phyloP scores from a whole-genome alignment of 805 yeast genomes.

The Saccharomycopsis guyanensis region DNA sequence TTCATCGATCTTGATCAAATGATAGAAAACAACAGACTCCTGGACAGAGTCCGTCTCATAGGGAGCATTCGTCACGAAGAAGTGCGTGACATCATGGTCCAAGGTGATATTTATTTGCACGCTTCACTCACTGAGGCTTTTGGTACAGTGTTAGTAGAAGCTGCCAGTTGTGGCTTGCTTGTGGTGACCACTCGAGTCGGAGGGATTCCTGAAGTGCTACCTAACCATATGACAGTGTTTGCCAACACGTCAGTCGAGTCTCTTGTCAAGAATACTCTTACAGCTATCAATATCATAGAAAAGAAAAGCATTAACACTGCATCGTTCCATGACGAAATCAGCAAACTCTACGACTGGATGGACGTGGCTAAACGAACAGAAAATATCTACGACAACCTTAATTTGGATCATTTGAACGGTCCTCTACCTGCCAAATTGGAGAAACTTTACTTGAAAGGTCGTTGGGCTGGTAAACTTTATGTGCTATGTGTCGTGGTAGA shows the following conservation, averaged over 20 bases:
- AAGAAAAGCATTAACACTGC: slow-evolving; percentile 60
- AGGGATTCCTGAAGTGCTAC: slow-evolving; percentile 95
- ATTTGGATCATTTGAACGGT: slow-evolving; percentile 36
- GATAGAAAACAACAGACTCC: slow-evolving; percentile 79
- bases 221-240: slow-evolving; percentile 86
- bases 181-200: slow-evolving; percentile 96
- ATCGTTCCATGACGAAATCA: slow-evolving; percentile 68
- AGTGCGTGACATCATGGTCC: slow-evolving; percentile 86
- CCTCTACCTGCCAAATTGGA: slow-evolving; percentile 52
- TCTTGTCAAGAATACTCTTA: slow-evolving; percentile 58
- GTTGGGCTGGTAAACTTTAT: slow-evolving; percentile 82
- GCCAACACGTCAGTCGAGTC: slow-evolving; percentile 85
- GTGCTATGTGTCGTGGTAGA: slow-evolving; percentile 79
- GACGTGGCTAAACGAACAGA: slow-evolving; percentile 86
- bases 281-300: slow-evolving; percentile 59
- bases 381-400: slow-evolving; percentile 56
- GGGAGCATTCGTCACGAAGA: slow-evolving; percentile 90
- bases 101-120: slow-evolving; percentile 89
- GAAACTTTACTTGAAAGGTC: slow-evolving; percentile 61
- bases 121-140: slow-evolving; percentile 95
- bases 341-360: slow-evolving; percentile 83
- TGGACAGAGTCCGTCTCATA: slow-evolving; percentile 76
- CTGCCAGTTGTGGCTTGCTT: slow-evolving; percentile 89
- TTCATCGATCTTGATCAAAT: slow-evolving; percentile 91
- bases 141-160: slow-evolving; percentile 95